phyloP scores from a whole-genome alignment of 352 stramenopile genomes.

The Pilasporangium apinafurcum region DNA sequence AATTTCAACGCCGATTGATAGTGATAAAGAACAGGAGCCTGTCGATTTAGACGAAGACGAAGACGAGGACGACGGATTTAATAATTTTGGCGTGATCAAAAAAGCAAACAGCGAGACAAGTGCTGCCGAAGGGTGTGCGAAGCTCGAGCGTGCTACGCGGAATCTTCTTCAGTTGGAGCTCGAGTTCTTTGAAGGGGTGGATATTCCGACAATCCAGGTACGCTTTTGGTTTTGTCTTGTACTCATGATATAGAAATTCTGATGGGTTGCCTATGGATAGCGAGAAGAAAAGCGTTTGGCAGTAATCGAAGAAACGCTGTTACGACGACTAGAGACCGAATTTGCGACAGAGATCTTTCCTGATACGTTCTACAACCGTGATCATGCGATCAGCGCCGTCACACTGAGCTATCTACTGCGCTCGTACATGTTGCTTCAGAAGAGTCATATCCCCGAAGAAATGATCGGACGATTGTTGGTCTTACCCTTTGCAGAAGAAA shows the following conservation, averaged over 20 bases:
- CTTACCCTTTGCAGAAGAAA: slow-evolving; percentile 72
- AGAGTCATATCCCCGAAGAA: slow-evolving; percentile 71
- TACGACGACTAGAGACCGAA: slow-evolving; percentile 74
- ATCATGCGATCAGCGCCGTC: slow-evolving; percentile 57
- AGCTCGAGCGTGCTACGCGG: slow-evolving; percentile 66
- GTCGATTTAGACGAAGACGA: slow-evolving; percentile 18
- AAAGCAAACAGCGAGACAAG: slow-evolving; percentile 21
- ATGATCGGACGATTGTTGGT: slow-evolving; percentile 77
- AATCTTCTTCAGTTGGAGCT: slow-evolving; percentile 73
- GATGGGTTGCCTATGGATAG: slow-evolving; percentile 9
- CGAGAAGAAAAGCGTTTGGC: slow-evolving; percentile 65
- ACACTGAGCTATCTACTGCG: slow-evolving; percentile 68
- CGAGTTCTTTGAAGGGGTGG: slow-evolving; percentile 64
- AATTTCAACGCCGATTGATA: slow-evolving; percentile 31
- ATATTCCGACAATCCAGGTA: slow-evolving; percentile 69
- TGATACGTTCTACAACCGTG: slow-evolving; percentile 82
- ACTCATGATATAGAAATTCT: too few species aligned
- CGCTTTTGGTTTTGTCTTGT: background rate
- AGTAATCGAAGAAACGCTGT: slow-evolving; percentile 62
- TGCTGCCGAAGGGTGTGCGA: slow-evolving; percentile 52
- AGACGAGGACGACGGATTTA: slow-evolving; percentile 53
- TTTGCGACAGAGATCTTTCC: slow-evolving; percentile 83
- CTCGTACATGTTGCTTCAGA: slow-evolving; percentile 71
- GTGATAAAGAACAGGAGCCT: slow-evolving; percentile 12
- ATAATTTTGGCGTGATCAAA: slow-evolving; percentile 65